Percentiles rank a stretch among this genome's conserved stretches.
phyloP scores from a whole-genome alignment of 2,329 filamentous ascomycete genomes.

The Talaromyces atroroseus region DNA sequence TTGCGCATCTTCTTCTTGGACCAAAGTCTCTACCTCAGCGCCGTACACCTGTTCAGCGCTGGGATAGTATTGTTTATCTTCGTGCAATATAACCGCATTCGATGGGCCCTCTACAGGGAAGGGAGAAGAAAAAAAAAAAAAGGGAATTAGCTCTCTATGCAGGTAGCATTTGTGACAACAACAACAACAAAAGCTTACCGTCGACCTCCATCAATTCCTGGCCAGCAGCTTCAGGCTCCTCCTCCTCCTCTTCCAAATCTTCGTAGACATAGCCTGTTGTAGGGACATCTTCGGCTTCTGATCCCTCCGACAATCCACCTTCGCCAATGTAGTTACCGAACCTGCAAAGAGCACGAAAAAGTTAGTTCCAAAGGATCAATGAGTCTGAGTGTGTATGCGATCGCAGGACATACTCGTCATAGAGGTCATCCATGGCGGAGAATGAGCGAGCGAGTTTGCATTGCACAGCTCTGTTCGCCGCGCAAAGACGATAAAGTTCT shows the following conservation, averaged over 20 bases:
- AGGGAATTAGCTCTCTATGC: conserved; percentile 21
- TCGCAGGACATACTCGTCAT: conserved; percentile 67
- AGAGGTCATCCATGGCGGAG: conserved; percentile 78
- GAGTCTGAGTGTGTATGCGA: neutral
- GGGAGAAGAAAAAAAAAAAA: too few species aligned
- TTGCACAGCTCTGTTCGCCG: conserved; percentile 1
- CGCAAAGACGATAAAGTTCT: neutral
- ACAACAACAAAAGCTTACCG: conserved; percentile 44
- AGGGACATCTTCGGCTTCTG: conserved; percentile 65
- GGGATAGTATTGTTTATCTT: conserved; percentile 99
- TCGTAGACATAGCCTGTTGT: conserved; percentile 76
- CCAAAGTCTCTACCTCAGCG: conserved; percentile 85
- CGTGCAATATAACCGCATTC: conserved; percentile 94
- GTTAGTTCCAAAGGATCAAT: neutral
- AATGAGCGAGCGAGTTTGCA: neutral
- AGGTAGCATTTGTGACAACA: neutral
- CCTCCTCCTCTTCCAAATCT: conserved; percentile 59
- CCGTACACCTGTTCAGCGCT: conserved; percentile 97
- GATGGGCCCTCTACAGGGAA: conserved; percentile 74
- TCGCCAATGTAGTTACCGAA: conserved; percentile 99
- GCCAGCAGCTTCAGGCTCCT: conserved; percentile 57
- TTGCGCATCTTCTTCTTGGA: conserved; percentile 96
- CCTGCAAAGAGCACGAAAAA: conserved; percentile 42
- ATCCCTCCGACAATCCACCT: conserved; percentile 78
- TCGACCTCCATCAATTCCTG: conserved; percentile 94